A percentile compares a stretch with the other conserved stretches of the same genome.
Conservation (phyloP, 345 rosid genomes). For the Linum usitatissimum region DNA sequence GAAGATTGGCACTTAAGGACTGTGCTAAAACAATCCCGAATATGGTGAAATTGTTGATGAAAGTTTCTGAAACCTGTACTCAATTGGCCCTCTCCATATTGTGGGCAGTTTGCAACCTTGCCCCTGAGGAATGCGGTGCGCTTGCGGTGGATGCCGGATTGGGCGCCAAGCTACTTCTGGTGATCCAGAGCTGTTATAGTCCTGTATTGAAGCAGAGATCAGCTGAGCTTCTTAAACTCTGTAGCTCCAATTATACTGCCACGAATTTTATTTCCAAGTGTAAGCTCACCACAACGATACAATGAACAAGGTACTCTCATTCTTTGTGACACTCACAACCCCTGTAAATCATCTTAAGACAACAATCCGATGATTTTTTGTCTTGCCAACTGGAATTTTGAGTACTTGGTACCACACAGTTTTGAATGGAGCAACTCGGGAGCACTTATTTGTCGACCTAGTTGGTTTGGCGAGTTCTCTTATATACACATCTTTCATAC, state of each 20-base stretch:
- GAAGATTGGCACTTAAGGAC: slow-evolving; percentile 43
- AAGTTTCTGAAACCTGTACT: slow-evolving; percentile 50
- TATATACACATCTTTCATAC: no score
- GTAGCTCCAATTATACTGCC: slow-evolving; percentile 22
- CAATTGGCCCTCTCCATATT: slow-evolving; percentile 45
- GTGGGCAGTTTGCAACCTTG: slow-evolving; percentile 54
- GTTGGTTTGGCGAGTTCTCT: no score
- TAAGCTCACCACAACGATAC: slow-evolving; percentile 24
- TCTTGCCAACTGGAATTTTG: background rate
- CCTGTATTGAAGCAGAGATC: slow-evolving; percentile 20
- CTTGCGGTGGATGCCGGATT: slow-evolving; percentile 26
- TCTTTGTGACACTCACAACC: background rate
- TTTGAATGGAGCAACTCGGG: background rate
- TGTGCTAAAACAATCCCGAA: slow-evolving; percentile 39
- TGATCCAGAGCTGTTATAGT: slow-evolving; percentile 23
- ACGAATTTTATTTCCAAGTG: slow-evolving; percentile 23
- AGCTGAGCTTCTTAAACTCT: slow-evolving; percentile 25
- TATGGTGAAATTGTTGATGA: slow-evolving; percentile 50
- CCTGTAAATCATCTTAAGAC: background rate
- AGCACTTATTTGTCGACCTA: background rate
- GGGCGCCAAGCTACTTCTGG: slow-evolving; percentile 25
- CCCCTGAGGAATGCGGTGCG: slow-evolving; percentile 26
- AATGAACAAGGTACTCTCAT: slow-evolving; percentile 1
- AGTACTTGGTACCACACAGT: background rate
- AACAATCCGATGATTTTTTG: background rate